Base-by-base conservation (phyloP, 129 eudicot genomes). In the Pittosporum tobira region DNA sequence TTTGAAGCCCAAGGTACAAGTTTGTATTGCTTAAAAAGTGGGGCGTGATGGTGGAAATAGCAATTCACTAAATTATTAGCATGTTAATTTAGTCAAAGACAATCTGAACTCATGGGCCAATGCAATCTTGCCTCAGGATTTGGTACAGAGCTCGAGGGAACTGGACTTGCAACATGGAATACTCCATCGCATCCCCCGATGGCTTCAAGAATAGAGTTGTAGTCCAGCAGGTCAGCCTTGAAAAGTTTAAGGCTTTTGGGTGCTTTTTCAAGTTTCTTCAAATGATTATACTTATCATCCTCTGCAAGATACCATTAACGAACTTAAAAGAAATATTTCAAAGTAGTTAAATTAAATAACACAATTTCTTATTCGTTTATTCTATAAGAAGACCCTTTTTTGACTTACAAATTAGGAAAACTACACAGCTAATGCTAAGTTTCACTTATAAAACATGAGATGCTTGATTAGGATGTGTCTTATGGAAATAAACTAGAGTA, bases 121-220 rank as follows among this genome's bases (percentile, higher is more conserved):
- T 37, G 29, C 16, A 61, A 59, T 58, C 77, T 69, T 75, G 52
- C 94, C 96, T 84, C 87, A 7, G 96, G 96, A 27, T 88, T 71
- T 15, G 87, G 79, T 19, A 81, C 94, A 59, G 84, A 70, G 61
- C 72, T n/a, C 16, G 90, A 45, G 19, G 96, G 91, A 58, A 81
- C 91, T 31, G 96, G 96, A 72, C 85, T 60, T 48, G 96, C 96
- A 27, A 84, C 85, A 67, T 88, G 97, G 59, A 88, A 88, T 20
- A 85, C 88, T 29, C 93, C 97, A 48, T 64, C 46, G 57, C 97
- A 88, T 51, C 95, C 93, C 37, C 22, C 52, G 54, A 85, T 75
- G 53, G 93, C 95, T 52, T 74, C 76, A 23, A 53, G 45, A 38
- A 88, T 61, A 5, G 97, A 79, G 73, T 64, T 59, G 25, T 68